Base-by-base conservation (phyloP, 2,329 filamentous ascomycete species). In the Aspergillus sp. region DNA sequence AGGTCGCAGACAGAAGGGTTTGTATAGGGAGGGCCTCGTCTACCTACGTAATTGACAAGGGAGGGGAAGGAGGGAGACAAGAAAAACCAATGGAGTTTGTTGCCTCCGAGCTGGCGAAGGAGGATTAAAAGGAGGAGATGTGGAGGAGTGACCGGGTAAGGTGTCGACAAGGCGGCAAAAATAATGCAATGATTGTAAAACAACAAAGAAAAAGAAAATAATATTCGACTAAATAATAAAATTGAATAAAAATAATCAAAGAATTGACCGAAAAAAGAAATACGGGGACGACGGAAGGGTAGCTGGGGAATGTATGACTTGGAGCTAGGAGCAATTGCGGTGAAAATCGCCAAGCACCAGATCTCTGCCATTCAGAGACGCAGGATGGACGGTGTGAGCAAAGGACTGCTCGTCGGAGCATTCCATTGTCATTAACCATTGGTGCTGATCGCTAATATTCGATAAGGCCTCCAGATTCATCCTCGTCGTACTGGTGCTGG, bases 291-390 rank as follows among this genome's bases (percentile, higher is more conserved):
- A 30, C 44, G 41, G 22, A 51, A 33, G 19, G 40, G 40, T n/a
- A 42, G 40, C 16, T 43, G 30, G 46, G 53, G 45, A 52, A 54
- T 53, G 49, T 52, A 41, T 38, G 38, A 13, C 19, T 7, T 19
- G 19, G 16, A 20, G 14, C 16, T 20, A 16, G 16, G 20, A 47
- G 33, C 54, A 54, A 47, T 56, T 52, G 54, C 56, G 51, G 56
- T 56, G 51, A 56, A 48, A 44, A 19, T 35, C 40, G 45, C 14
- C 14, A 17, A 38, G 35, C 2, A 38, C 4, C 35, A 17, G 5
- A 17, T 38, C 35, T 17, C 14, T 38, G 22, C 38, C 38, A 46
- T 45, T 54, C 52, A 51, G 42, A 30, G 13, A 11, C 2, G 14
- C 11, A 13, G 16, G 17, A 32, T 13, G 13, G 42, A 14, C n/a